Evolutionary conservation across 768 basidiomycete genomes (phyloP), one percentile per base, ranked within the genome.

Genomic region (Termitomyces sp.): DNA sequence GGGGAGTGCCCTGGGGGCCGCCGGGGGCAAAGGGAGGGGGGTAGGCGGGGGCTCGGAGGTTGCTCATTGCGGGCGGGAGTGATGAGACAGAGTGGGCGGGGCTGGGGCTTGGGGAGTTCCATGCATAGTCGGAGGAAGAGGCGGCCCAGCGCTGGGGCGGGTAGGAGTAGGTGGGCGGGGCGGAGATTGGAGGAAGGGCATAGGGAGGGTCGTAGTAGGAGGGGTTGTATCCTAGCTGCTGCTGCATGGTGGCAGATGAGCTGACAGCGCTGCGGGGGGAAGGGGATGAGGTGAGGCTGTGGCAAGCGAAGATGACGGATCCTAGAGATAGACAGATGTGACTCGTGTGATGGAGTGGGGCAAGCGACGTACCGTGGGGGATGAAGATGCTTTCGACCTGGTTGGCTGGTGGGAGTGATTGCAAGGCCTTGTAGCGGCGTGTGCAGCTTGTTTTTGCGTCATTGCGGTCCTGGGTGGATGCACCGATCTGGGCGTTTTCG

Each of bases 351-450:
- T 54, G 55, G 47, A 44, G 41, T 49, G 60, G 55, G 58, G 32
- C 45, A 63, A 65, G 65, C 68, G 61, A 70, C 82, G 64, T 68
- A 88, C 91, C 91, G 82, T 94, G 89, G 68, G 91, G 91, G 71
- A 92, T 91, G 71, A 89, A 93, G 60, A 93, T 86, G 72, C 89
- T 91, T 68, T 92, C 90, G 28, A 92, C 88, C 70, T 86, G 82
- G 57, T 78, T 79, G 49, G 75, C 76, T 56, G 80, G 73, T 7
- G 48, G 34, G 49, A 88, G 81, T 63, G 74, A 74, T 67, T 87
- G 87, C 55, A 78, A 76, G 43, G 88, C 85, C 70, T 87, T 87
- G 77, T 87, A 93, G 66, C 91, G 79, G 70, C 90, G 80, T 60
- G 90, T 92, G 65, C 91, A 94, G 71, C 84, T 89, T 49, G 91